These are phyloP conservation scores for Pseudotsuga menziesii DNA, from an alignment of 75 land plant genomes.

Conservation along the genomic window DNA sequence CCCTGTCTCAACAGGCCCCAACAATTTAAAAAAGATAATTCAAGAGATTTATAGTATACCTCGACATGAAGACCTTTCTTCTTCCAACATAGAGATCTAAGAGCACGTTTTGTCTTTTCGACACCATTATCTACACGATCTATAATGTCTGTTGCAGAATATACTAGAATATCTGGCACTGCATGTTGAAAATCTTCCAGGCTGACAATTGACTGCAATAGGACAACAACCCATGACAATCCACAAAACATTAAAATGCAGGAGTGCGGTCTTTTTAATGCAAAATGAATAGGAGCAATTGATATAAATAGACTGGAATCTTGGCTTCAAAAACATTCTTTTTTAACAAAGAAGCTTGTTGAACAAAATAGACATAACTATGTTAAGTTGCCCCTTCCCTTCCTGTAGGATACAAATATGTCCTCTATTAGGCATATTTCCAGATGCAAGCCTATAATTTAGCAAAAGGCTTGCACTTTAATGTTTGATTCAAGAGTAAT, in stretches of 20 bases:
- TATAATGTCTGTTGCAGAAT: conserved; percentile 59
- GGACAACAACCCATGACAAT: neutral
- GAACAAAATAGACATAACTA: neutral
- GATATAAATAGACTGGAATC: neutral
- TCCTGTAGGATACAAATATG: neutral
- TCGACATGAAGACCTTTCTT: conserved; percentile 67
- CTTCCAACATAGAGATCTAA: conserved; percentile 71
- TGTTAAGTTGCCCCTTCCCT: neutral
- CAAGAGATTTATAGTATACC: conserved; percentile 26
- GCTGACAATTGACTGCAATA: conserved; percentile 46
- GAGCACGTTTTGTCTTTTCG: conserved; percentile 48
- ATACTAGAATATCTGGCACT: conserved; percentile 75
- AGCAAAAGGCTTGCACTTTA: neutral
- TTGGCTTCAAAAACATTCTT: neutral
- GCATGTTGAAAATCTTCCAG: conserved; percentile 72
- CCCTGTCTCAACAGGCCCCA: no score
- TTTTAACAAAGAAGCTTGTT: neutral
- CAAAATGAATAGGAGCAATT: neutral
- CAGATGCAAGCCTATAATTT: neutral
- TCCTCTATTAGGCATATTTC: neutral
- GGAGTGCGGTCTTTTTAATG: neutral
- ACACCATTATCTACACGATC: conserved; percentile 42
- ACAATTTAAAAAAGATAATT: neutral
- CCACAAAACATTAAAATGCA: neutral
- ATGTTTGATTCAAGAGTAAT: neutral